A percentile compares a stretch with the other conserved stretches of the same genome.
Evolutionary conservation across 768 basidiomycete species (phyloP).

Genomic region (Cyathus striatus): DNA sequence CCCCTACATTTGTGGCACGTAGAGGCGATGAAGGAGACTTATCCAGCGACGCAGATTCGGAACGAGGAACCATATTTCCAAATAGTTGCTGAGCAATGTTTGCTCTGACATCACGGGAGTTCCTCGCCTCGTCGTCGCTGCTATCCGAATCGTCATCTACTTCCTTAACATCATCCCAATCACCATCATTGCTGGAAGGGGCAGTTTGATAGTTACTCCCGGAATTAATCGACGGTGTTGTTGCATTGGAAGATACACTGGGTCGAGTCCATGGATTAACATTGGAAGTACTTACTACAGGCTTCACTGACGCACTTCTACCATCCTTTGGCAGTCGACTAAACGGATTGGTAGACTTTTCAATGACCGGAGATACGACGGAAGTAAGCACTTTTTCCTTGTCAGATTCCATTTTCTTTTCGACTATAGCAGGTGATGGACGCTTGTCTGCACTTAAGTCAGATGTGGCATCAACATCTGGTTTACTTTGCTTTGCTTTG

Average conservation of each 20-base stretch:
- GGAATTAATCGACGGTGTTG: no score
- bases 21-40: constrained; percentile 25
- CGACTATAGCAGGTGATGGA: constrained; percentile 20
- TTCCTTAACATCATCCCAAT: constrained; percentile 84
- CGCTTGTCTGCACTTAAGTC: no score
- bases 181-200: constrained; percentile 51
- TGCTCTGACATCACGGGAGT: constrained; percentile 55
- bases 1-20: constrained; percentile 18
- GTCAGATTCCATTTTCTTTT: no score
- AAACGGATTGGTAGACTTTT: constrained; percentile 79
- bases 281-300: constrained; percentile 23
- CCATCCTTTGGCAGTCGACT: constrained; percentile 57
- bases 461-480: no score
- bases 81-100: constrained; percentile 80
- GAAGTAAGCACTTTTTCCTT: constrained; percentile 20
- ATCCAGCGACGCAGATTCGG: constrained; percentile 41
- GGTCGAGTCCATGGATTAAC: no score
- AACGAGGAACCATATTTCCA: constrained; percentile 61
- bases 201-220: constrained; percentile 59
- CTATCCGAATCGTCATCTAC: constrained; percentile 62
- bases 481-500: constrained; percentile 22
- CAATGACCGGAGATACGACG: constrained; percentile 21
- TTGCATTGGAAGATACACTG: no score
- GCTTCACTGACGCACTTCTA: constrained; percentile 25
- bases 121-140: constrained; percentile 76